Base-by-base conservation (phyloP, 23 red algal genomes). In the Gracilariopsis chorda region DNA sequence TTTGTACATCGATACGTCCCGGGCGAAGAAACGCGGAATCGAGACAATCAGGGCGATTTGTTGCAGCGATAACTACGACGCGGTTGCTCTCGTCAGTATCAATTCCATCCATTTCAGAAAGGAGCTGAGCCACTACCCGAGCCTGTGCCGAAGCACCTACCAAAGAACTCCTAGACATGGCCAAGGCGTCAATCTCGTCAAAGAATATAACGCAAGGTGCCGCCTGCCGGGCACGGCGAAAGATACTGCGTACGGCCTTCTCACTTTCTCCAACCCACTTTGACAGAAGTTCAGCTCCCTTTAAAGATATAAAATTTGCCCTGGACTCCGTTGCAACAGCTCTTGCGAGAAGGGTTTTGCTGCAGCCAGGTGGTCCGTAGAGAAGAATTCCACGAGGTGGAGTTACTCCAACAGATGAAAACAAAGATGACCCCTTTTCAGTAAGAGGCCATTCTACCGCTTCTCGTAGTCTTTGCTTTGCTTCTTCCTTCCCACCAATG, bases 201-300 rank as follows among this genome's bases (percentile, higher is more conserved):
- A 98, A 98, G 48, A 98, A 98, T 1, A 98, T 88, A n/a, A 98
- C 83, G 64, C 88, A 95, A 6, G 96, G 96, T 33, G 96, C 92
- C 30, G 94, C 89, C 68, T 58, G 42, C 19, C 96, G 65, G 7
- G 93, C 96, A 21, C 96, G 52, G 8, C 82, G 83, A 71, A 98
- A 98, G 9, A 86, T 91, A 20, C 53, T 56, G 0, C 90, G 96
- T 78, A 98, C 96, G 27, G 96, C 96, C 49, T 95, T 95, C 60
- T 98, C 96, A 65, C 86, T 92, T n/a, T 95, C 96, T 32, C 96
- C 96, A 39, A 98, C 96, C 74, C 86, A 98, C 51, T 98, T 95
- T 63, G 80, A 93, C 28, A 95, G 71, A n/a, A 98, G 92, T 76
- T 98, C 96, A 8, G 93, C 82, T 41, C 96, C 96, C 49, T 95